Base-by-base conservation (phyloP, 305 asterid genomes). In the Fraxinus xanthoxyloides region DNA sequence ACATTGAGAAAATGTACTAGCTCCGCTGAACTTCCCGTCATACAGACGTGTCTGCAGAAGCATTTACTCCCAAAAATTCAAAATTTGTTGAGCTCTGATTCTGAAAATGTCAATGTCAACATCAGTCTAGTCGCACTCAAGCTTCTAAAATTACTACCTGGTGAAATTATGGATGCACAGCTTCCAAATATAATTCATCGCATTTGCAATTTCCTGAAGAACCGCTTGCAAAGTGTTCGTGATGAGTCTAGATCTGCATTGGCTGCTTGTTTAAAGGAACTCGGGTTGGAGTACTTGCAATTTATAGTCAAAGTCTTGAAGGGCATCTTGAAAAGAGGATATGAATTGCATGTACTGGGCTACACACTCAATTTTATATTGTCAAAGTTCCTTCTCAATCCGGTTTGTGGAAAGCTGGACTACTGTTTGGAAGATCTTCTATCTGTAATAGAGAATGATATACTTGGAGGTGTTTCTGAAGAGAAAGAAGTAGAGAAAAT, bases 401-500 rank as follows among this genome's bases (percentile, higher is more conserved):
- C 94, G 15, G 82, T 87, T 34, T 79, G 85, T 69, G 98, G 97
- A 43, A 91, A 88, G 85, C 85, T 97, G 90, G 98, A 97, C 83
- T 91, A 90, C 86, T 97, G 98, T 82, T 86, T 97, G 79, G 90
- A 81, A 31, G 99, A 94, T 84, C 97, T 97, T 86, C 95, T 97
- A 30, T 86, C 89, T 36, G 88, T 97, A 63, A 90, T 88, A 61
- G 90, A 85, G 84, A 92, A 86, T 80, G 99, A 97, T 87, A 92
- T 97, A 82, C 92, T 97, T 72, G 98, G 98, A 77, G 97, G 85
- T 87, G 97, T 97, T 88, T 93, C 99, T 10, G 98, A 92, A 80
- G 95, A 97, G 93, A 97, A 97, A 89, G 99, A 97, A 79, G 99
- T 94, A 77, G 99, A 97, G 26, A 94, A 94, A 89, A 87, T 94